Percentiles rank a stretch among this genome's conserved stretches.
phyloP scores from a whole-genome alignment of 164 flowering plant species.

The Liriodendron chinense region DNA sequence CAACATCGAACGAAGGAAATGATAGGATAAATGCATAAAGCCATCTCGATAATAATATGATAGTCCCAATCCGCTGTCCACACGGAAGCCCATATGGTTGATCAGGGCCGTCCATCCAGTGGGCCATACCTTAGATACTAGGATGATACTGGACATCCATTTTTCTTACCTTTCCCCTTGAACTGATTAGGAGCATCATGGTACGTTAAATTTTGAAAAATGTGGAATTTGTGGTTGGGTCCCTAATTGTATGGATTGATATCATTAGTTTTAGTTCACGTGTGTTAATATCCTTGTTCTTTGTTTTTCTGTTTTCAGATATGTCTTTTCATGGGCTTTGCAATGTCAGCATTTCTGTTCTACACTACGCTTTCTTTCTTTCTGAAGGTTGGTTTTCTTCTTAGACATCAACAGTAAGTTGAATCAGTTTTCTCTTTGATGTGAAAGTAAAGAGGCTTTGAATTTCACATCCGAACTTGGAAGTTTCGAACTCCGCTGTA shows the following conservation, averaged over 20 bases:
- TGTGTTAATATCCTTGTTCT: background rate
- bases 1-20: too few species aligned
- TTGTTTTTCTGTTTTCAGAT: conserved; percentile 35
- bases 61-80: too few species aligned
- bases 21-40: too few species aligned
- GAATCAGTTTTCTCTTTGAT: background rate
- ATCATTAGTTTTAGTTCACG: background rate
- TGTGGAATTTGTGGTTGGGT: too few species aligned
- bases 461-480: background rate
- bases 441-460: background rate
- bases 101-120: too few species aligned
- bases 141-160: too few species aligned
- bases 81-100: too few species aligned
- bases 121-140: too few species aligned
- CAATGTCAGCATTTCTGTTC: conserved; percentile 45
- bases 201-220: too few species aligned
- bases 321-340: conserved; percentile 44
- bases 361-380: conserved; percentile 53
- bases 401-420: background rate
- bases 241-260: background rate
- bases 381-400: conserved; percentile 49
- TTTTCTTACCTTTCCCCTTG: too few species aligned
- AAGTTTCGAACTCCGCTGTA: background rate
- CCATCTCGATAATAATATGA: too few species aligned
- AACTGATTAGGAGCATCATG: too few species aligned